These are phyloP conservation scores for Brassica balearica DNA, from an alignment of 441 rosid genomes.

Conservation along the genomic window DNA sequence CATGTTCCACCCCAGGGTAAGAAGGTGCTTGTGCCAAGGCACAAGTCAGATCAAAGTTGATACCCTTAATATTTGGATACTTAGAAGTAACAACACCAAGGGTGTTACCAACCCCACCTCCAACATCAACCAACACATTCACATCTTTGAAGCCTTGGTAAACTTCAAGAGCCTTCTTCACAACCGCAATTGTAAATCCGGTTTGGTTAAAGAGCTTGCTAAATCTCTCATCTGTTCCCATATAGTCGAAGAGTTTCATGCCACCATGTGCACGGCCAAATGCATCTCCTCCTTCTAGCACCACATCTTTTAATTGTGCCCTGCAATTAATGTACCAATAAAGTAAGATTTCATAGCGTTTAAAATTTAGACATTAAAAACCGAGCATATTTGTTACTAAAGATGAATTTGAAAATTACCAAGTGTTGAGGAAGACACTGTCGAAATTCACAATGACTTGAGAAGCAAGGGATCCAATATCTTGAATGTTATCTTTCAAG, in stretches of 20 bases:
- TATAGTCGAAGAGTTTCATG: slow-evolving; percentile 28
- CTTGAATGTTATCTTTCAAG: slow-evolving; percentile 37
- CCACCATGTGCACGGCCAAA: slow-evolving; percentile 34
- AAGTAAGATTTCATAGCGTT: not conserved
- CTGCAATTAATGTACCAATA: not conserved
- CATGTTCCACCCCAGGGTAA: slow-evolving; percentile 36
- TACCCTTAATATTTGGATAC: slow-evolving; percentile 36
- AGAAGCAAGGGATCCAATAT: slow-evolving; percentile 40
- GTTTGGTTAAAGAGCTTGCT: slow-evolving; percentile 27
- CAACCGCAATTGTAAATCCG: slow-evolving; percentile 25
- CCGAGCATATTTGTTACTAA: not conserved
- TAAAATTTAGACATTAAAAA: too few species aligned
- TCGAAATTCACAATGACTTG: slow-evolving; percentile 36
- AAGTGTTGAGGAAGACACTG: slow-evolving; percentile 25
- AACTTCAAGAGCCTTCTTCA: slow-evolving; percentile 31
- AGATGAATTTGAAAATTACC: slow-evolving; percentile 25
- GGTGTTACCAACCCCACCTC: slow-evolving; percentile 37
- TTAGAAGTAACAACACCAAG: slow-evolving; percentile 32
- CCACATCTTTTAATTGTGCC: slow-evolving; percentile 26
- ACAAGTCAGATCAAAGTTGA: slow-evolving; percentile 40
- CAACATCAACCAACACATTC: slow-evolving; percentile 37
- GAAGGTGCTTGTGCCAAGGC: slow-evolving; percentile 41
- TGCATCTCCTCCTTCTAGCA: slow-evolving; percentile 36
- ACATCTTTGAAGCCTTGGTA: slow-evolving; percentile 33
- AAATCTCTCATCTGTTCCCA: slow-evolving; percentile 30